These are phyloP conservation scores for Fusarium solani-melongenae DNA, from an alignment of 2,329 filamentous ascomycete genomes.

Conservation along the genomic window DNA sequence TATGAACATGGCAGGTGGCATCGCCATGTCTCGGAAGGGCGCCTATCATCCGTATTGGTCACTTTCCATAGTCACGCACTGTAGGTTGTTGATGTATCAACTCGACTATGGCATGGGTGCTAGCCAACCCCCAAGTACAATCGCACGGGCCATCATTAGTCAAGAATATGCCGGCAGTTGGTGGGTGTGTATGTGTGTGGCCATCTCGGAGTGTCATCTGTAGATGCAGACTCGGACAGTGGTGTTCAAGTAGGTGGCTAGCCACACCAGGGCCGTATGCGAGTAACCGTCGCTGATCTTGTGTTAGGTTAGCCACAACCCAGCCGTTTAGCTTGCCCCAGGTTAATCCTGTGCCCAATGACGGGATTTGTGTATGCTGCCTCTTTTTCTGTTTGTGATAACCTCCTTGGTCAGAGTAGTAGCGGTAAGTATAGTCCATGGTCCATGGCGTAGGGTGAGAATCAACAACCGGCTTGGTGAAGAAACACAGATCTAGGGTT, in stretches of 20 bases:
- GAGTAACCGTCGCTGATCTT: background rate
- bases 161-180: background rate
- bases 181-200: background rate
- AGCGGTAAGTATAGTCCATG: background rate
- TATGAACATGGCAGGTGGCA: background rate
- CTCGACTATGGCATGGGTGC: background rate
- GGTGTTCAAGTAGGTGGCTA: background rate
- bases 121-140: background rate
- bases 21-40: background rate
- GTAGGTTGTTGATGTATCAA: background rate
- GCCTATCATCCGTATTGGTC: background rate
- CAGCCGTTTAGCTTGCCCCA: background rate
- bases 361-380: background rate
- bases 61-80: background rate
- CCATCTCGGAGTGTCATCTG: background rate
- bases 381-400: background rate
- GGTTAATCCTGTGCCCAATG: background rate
- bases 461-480: background rate
- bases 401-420: background rate
- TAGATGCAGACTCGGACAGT: background rate
- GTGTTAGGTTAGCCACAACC: background rate
- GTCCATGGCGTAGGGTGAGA: background rate
- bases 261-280: background rate
- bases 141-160: background rate
- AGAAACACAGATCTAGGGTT: background rate